Percentiles rank a stretch among this genome's conserved stretches.
These are phyloP conservation scores for Paxillus rubicundulus DNA, from an alignment of 768 basidiomycete genomes.

Conservation along the genomic window DNA sequence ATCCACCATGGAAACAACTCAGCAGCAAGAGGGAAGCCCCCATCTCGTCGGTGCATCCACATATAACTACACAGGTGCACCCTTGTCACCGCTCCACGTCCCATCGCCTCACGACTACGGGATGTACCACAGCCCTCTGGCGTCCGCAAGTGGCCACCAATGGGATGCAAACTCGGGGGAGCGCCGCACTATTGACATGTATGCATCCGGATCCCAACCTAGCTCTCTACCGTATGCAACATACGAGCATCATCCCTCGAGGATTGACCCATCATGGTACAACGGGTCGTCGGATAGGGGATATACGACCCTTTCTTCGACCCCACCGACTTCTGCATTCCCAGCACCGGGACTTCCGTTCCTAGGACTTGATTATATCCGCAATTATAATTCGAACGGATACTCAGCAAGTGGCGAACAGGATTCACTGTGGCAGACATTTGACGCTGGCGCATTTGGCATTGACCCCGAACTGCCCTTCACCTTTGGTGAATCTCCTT, in stretches of 20 bases:
- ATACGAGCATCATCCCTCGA: conserved; percentile 42
- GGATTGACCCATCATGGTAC: conserved; percentile 40
- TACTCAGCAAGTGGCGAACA: conserved; percentile 33
- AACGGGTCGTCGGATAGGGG: conserved; percentile 36
- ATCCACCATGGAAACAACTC: conserved; percentile 45
- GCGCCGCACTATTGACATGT: conserved; percentile 42
- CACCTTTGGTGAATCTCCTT: conserved; percentile 41
- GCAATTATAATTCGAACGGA: conserved; percentile 63
- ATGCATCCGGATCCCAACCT: conserved; percentile 37
- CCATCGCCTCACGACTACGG: conserved; percentile 58
- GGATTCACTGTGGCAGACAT: conserved; percentile 52
- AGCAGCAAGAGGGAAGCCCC: conserved; percentile 54
- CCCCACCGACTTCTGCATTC: conserved; percentile 63
- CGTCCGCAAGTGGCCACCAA: conserved; percentile 27
- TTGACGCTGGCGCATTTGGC: conserved; percentile 72
- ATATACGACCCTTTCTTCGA: conserved; percentile 48
- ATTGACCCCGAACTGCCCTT: conserved; percentile 79
- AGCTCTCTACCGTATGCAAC: conserved; percentile 41
- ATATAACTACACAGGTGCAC: conserved; percentile 42
- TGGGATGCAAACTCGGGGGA: conserved; percentile 47
- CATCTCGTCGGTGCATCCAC: conserved; percentile 44
- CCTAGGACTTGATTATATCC: conserved; percentile 78
- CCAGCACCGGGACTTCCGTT: conserved; percentile 77
- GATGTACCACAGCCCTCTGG: conserved; percentile 33
- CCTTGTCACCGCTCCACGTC: conserved; percentile 51